phyloP scores from a whole-genome alignment of 1,284 basidiomycete species.

The Lignosus rhinocerotis region DNA sequence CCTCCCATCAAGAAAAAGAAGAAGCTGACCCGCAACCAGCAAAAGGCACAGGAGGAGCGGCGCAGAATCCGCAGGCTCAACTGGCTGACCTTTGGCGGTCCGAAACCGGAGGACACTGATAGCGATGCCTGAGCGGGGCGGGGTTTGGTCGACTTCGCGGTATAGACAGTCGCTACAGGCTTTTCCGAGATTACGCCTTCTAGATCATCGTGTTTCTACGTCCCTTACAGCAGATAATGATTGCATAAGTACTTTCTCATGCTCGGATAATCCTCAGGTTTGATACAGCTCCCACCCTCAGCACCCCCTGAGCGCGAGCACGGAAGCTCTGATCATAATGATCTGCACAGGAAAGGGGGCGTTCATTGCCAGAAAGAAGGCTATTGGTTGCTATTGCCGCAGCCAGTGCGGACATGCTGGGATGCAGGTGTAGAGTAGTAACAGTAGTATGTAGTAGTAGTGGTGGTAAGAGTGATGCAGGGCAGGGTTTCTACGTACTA shows the following conservation, averaged over 20 bases:
- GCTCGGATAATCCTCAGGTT: background rate
- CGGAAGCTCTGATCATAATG: background rate
- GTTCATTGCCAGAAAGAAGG: constrained; percentile 10
- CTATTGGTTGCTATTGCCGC: background rate
- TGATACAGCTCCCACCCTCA: background rate
- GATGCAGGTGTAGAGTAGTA: constrained; percentile 5
- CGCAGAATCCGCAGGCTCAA: constrained; percentile 76
- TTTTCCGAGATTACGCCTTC: background rate
- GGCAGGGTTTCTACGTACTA: constrained; percentile 1
- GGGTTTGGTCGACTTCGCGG: background rate
- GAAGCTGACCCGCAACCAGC: constrained; percentile 87
- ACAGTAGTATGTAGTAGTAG: background rate
- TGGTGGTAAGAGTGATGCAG: background rate
- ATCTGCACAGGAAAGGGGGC: constrained; percentile 5
- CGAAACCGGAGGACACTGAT: constrained; percentile 80
- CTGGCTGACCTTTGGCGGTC: constrained; percentile 83
- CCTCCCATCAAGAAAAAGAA: constrained; percentile 79
- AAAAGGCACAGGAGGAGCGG: constrained; percentile 87
- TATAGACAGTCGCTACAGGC: background rate
- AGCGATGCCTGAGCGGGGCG: constrained; percentile 27
- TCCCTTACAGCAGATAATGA: constrained; percentile 4
- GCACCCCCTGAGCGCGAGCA: background rate
- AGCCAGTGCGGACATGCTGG: constrained; percentile 6
- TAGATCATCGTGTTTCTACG: background rate
- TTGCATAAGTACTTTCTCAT: background rate